Evolutionary conservation across 2,329 filamentous ascomycete species (phyloP), one percentile per base, ranked within the genome.

Genomic region (Xylaria arbuscula): DNA sequence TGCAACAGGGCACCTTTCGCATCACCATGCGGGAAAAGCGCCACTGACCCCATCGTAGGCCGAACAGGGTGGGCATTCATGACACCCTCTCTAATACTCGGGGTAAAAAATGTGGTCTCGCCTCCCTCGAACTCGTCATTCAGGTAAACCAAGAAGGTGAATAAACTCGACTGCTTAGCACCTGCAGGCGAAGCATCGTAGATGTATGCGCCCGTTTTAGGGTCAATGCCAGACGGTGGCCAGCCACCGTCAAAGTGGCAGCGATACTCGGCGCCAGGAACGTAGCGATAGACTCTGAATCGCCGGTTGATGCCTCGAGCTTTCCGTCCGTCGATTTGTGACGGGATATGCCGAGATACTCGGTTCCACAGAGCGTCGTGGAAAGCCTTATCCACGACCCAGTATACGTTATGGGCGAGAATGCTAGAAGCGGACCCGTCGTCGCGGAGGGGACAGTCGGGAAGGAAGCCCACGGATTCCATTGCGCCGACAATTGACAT

Each of bases 121-220:
- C 90, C 90, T 10, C 88, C 89, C 71, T 90, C 87, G 62, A 92
- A 92, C 66, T 92, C 90, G 69, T 92, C 90, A 58, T 92, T 92
- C 1, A 92, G 81, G 72, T 92, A 92, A 1, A 92, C 84, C 17
- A 92, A 78, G 74, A 92, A 92, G 0, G 90, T 92, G 72, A 90
- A 92, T 2, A 92, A 80, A 0, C 89, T 91, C 32, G 89, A 91
- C 76, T 92, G 90, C 72, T 85, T 88, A 36, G 85, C 85, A 0
- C 81, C 82, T 0, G 82, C 69, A 0, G 90, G 89, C 1, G 90
- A 92, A 0, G 85, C 80, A 71, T 93, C 90, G 77, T 92, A 93
- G 3, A 90, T 83, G 64, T 92, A 92, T 0, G 81, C 84, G 1
- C 72, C 73, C 47, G 70, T 87, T 84, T 60, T 85, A 0, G 86